Base-by-base conservation (phyloP, 2,329 filamentous ascomycete species). In the Fusarium sp. region DNA sequence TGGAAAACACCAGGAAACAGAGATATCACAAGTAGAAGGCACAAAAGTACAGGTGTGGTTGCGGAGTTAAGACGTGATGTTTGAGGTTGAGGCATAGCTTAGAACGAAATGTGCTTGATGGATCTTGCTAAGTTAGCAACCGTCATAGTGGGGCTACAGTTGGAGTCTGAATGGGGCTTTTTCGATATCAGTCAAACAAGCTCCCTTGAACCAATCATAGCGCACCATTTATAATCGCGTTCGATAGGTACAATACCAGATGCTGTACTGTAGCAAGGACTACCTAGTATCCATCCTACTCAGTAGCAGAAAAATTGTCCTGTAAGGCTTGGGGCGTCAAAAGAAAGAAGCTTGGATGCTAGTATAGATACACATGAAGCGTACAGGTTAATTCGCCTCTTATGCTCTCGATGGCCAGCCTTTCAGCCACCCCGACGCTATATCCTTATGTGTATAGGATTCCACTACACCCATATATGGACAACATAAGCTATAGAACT, bases 1-100 rank as follows among this genome's bases (percentile, higher is more conserved):
- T 89, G 85, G 65, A 89, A 89, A 25, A 83, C 62, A 1, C 77
- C 75, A 0, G 87, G 87, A 71, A 88, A 89, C 63, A 89, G 80
- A 29, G 82, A 77, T 45, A 88, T 37, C 16, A 87, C 75, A 37
- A 89, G 79, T 13, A 87, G 58, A n/a, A 83, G 55, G 55, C 85
- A 71, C 11, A 89, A 78, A 45, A 84, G 74, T 29, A 86, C 71
- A 9, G 72, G 62, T 45, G 83, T 86, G 45, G 79, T 82, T 65
- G 75, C 79, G 66, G 76, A 77, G 69, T 74, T 79, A 63, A 75
- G 76, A 73, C 79, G 74, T 72, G 77, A 74, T 75, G 74, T 82
- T 79, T 78, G 82, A 81, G 78, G 82, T 79, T 78, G 82, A 81
- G 79, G 79, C 81, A 83, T 83, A 79, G 73, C 73, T 69, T 47